A percentile compares a stretch with the other conserved stretches of the same genome.
phyloP scores from a whole-genome alignment of 2,329 filamentous ascomycete species.

The Colletotrichum caudatum region DNA sequence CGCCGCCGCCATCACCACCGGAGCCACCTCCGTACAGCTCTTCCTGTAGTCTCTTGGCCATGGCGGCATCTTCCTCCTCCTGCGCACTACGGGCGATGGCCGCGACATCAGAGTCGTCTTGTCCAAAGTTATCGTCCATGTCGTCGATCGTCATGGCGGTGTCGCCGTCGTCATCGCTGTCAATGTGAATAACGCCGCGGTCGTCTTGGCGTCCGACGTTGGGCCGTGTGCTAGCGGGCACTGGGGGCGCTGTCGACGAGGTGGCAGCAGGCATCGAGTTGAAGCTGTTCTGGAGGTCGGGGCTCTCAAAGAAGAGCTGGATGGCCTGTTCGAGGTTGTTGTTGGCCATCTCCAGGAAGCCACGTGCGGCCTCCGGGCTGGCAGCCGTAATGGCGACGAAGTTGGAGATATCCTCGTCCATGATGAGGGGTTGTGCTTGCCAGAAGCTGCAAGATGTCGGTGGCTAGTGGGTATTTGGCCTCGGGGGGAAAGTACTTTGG shows the following conservation, averaged over 20 bases:
- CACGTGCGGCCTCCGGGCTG: constrained; percentile 77
- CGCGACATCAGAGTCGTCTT: constrained; percentile 52
- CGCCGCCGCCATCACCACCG: constrained; percentile 48
- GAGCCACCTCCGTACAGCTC: constrained; percentile 78
- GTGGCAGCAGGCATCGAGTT: constrained; percentile 52
- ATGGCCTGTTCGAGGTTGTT: constrained; percentile 88
- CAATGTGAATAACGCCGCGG: constrained; percentile 77
- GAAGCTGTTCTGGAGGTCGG: constrained; percentile 72
- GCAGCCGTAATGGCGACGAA: constrained; percentile 88
- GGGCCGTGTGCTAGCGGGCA: constrained; percentile 47
- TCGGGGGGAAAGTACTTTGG: not conserved
- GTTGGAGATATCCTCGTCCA: constrained; percentile 80
- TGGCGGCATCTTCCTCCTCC: constrained; percentile 90
- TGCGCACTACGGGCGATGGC: constrained; percentile 62
- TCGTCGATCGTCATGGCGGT: constrained; percentile 54
- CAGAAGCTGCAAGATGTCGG: not conserved
- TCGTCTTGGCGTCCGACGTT: constrained; percentile 62
- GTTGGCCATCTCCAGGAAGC: constrained; percentile 88
- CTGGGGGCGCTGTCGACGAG: constrained; percentile 48
- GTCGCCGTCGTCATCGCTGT: constrained; percentile 78
- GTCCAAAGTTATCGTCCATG: constrained; percentile 53
- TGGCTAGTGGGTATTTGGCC: not conserved
- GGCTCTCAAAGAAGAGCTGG: constrained; percentile 90
- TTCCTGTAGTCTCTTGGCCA: constrained; percentile 91
- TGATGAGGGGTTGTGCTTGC: constrained; percentile 50